Percentiles rank a stretch among this genome's conserved stretches.
These are phyloP conservation scores for Brassica balearica DNA, from an alignment of 441 rosid genomes.

Conservation along the genomic window DNA sequence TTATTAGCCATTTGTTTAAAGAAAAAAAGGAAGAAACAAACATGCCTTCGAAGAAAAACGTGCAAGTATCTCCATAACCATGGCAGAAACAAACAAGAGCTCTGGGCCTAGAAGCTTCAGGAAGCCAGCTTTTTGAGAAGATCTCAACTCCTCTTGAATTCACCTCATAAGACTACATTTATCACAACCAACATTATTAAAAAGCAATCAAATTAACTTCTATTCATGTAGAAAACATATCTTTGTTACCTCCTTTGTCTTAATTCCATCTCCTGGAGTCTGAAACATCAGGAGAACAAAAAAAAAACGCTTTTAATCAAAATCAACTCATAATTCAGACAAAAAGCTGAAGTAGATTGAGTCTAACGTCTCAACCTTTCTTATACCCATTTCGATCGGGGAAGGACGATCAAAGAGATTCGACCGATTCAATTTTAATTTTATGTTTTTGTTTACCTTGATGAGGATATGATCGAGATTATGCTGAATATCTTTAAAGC, in stretches of 20 bases:
- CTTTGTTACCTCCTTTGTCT: too few relatives aligned
- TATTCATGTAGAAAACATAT: slow-evolving; percentile 7
- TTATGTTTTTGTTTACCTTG: slow-evolving; percentile 52
- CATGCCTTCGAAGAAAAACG: slow-evolving; percentile 94
- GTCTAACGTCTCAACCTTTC: slow-evolving; percentile 8
- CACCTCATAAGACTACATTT: slow-evolving; percentile 65
- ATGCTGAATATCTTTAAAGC: slow-evolving; percentile 74
- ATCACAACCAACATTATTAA: neutral
- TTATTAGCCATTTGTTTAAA: too few relatives aligned
- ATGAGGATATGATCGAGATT: slow-evolving; percentile 81
- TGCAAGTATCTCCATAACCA: slow-evolving; percentile 98
- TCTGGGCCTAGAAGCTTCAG: slow-evolving; percentile 62
- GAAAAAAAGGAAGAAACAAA: slow-evolving; percentile 11
- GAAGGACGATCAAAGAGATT: neutral
- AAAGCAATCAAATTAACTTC: slow-evolving; percentile 4
- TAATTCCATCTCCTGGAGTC: too few relatives aligned
- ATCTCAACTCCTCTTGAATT: slow-evolving; percentile 88
- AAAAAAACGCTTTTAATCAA: neutral
- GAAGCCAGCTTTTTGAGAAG: slow-evolving; percentile 92
- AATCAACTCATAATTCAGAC: neutral
- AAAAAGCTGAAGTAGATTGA: slow-evolving; percentile 9
- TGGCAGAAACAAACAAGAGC: slow-evolving; percentile 88
- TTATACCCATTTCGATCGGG: neutral
- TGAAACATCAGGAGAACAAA: neutral
- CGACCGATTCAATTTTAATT: neutral